phyloP scores from a whole-genome alignment of 208 protist species.

The Leishmania aethiopica region DNA sequence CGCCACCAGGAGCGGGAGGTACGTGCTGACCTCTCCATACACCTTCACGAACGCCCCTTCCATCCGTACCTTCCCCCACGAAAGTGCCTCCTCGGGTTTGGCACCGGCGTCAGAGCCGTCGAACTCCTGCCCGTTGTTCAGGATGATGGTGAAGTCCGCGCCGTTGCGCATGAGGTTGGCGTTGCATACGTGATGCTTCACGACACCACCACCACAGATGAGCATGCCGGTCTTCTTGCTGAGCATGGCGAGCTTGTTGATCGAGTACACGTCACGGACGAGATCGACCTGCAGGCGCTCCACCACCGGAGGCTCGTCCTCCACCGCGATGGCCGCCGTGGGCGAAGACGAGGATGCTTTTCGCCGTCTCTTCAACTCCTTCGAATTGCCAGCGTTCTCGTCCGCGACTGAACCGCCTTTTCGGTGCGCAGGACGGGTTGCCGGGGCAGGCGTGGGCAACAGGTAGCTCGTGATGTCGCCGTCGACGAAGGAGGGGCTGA shows the following conservation, averaged over 20 bases:
- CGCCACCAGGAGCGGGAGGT: conserved; percentile 98
- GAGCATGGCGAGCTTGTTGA: conserved; percentile 97
- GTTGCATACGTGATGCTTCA: conserved; percentile 99
- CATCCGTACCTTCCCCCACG: conserved; percentile 99
- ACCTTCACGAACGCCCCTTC: conserved; percentile 98
- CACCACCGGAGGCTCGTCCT: not conserved
- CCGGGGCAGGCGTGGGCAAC: conserved; percentile 1
- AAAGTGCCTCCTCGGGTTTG: conserved; percentile 99
- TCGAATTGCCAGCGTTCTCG: conserved; percentile 9
- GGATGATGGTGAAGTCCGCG: conserved; percentile 97
- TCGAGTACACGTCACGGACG: conserved; percentile 94
- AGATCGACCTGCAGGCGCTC: conserved; percentile 70
- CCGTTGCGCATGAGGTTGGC: conserved; percentile 99
- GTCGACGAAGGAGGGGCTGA: conserved; percentile 81
- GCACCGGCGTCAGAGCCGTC: conserved; percentile 99
- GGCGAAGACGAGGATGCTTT: not conserved
- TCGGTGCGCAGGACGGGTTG: not conserved
- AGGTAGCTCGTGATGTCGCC: conserved; percentile 79
- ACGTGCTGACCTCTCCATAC: conserved; percentile 96
- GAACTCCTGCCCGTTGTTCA: conserved; percentile 98
- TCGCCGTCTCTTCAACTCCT: not conserved
- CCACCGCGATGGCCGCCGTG: not conserved
- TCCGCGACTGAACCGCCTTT: not conserved
- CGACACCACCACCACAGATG: conserved; percentile 97
- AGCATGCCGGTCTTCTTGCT: conserved; percentile 97